Base-by-base conservation (phyloP, 768 basidiomycete genomes). In the Russula emetica region DNA sequence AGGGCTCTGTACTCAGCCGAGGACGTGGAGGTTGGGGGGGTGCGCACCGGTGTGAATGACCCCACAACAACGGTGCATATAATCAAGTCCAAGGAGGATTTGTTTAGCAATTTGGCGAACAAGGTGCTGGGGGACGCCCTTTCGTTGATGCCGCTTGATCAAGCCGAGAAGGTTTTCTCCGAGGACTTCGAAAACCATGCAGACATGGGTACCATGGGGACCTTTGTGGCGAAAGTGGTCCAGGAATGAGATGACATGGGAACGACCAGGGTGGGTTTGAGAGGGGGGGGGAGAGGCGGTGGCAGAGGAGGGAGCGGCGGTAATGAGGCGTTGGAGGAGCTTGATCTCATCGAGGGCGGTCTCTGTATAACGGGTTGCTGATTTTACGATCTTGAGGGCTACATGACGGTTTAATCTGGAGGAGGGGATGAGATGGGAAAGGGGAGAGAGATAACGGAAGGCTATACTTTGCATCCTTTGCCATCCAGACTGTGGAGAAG, bases 301-400 rank as follows among this genome's bases (percentile, higher is more conserved):
- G 38, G 79, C 72, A 26, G 82, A 82, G 0, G 85, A 86, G 0
- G 83, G 78, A 64, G 86, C 80, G 22, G 93, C 92, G 9, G 90
- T 90, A 76, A 96, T 95, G 69, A 98, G 87, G 8, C 95, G 88
- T 71, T 98, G 94, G 22, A 98, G 83, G 2, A 99, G 88, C 74
- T 98, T 98, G 78, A 99, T 98, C 78, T 99, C 97, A 78, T 99
- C 97, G 38, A 98, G 80, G 0, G 97, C 97, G 0, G 97, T 99
- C 73, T 99, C 96, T 0, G 96, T 99, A 76, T 99, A 99, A 55
- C 97, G 82, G 0, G 88, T 86, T 0, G 96, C 97, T 18, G 95
- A 97, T 76, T 98, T 99, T 75, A 99, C 97, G 72, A 99, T 92
- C 77, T 99, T 99, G 74, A 99, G 87, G 16, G 97, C 97, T 71